These are phyloP conservation scores for Corallochytrium limacisporum DNA, from an alignment of 78 protist genomes.

Conservation along the genomic window DNA sequence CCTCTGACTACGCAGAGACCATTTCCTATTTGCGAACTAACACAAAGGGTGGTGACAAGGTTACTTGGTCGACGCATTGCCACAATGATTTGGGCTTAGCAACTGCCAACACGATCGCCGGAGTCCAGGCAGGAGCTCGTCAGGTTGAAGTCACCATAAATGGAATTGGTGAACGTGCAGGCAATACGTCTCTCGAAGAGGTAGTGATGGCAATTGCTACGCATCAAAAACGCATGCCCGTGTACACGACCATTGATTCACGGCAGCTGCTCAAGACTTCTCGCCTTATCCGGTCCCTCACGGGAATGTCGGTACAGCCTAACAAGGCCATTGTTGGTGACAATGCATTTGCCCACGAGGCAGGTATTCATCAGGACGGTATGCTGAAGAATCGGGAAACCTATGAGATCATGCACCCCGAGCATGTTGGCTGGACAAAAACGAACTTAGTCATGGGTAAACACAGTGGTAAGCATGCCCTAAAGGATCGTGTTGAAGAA, in stretches of 20 bases:
- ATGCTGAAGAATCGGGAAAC: slow-evolving; percentile 34
- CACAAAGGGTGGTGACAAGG: slow-evolving; percentile 8
- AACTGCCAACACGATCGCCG: slow-evolving; percentile 47
- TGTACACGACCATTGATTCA: slow-evolving; percentile 13
- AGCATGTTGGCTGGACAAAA: slow-evolving; percentile 13
- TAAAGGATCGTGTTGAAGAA: slow-evolving; percentile 18
- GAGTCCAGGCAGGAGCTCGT: slow-evolving; percentile 15
- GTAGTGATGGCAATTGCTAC: slow-evolving; percentile 42
- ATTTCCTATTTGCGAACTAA: slow-evolving; percentile 2
- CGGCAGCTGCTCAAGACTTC: slow-evolving; percentile 27
- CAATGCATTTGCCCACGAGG: slow-evolving; percentile 61
- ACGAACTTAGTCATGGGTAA: slow-evolving; percentile 38
- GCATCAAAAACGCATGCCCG: slow-evolving; percentile 6
- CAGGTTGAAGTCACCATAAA: slow-evolving; percentile 49
- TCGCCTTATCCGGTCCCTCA: background rate
- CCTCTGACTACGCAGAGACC: slow-evolving; percentile 6
- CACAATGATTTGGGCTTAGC: slow-evolving; percentile 58
- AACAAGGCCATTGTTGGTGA: slow-evolving; percentile 63
- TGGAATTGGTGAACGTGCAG: slow-evolving; percentile 52
- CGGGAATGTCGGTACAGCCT: slow-evolving; percentile 29
- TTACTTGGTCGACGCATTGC: slow-evolving; percentile 49
- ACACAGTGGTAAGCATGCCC: slow-evolving; percentile 39
- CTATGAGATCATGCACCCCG: slow-evolving; percentile 47
- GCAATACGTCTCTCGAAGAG: slow-evolving; percentile 53
- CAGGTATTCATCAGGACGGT: slow-evolving; percentile 54